These are phyloP conservation scores for Yamadazyma akitaensis DNA, from an alignment of 805 yeast species.

Conservation along the genomic window DNA sequence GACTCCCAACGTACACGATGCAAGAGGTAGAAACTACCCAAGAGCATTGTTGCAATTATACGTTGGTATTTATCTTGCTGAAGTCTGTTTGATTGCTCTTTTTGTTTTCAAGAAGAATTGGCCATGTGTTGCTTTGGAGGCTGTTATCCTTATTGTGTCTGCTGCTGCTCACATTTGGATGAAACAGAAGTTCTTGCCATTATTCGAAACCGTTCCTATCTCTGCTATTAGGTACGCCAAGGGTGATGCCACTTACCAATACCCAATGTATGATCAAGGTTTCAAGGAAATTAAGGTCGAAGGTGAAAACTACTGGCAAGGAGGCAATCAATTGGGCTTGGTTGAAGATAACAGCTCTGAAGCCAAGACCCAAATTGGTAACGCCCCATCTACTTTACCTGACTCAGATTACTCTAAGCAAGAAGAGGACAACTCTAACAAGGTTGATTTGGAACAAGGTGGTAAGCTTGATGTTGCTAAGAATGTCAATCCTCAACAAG, in stretches of 20 bases:
- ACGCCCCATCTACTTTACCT: slow-evolving; percentile 11
- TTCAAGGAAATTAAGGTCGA: slow-evolving; percentile 50
- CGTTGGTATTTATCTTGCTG: slow-evolving; percentile 68
- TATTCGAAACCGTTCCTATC: slow-evolving; percentile 67
- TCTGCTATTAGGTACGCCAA: slow-evolving; percentile 53
- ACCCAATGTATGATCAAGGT: slow-evolving; percentile 68
- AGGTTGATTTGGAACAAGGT: slow-evolving; percentile 6
- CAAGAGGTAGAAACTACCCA: slow-evolving; percentile 73
- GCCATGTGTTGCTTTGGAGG: slow-evolving; percentile 74
- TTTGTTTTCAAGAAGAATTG: slow-evolving; percentile 76
- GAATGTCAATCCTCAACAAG: slow-evolving; percentile 16
- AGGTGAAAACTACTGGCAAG: slow-evolving; percentile 48
- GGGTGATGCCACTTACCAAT: slow-evolving; percentile 41
- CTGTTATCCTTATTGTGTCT: slow-evolving; percentile 54
- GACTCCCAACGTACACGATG: slow-evolving; percentile 53
- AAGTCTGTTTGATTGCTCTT: slow-evolving; percentile 64
- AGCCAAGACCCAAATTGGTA: slow-evolving; percentile 16
- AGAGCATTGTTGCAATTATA: slow-evolving; percentile 69
- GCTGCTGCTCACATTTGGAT: slow-evolving; percentile 56
- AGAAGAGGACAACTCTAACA: slow-evolving; percentile 9
- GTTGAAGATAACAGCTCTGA: slow-evolving; percentile 5
- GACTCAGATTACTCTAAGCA: slow-evolving; percentile 10
- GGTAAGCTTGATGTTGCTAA: neutral
- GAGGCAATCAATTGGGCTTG: slow-evolving; percentile 41
- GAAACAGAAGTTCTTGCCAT: slow-evolving; percentile 56